Percentiles rank a stretch among this genome's conserved stretches.
Conservation (phyloP, 2,329 filamentous ascomycete genomes). For the Ophioceras dolichostomum region DNA sequence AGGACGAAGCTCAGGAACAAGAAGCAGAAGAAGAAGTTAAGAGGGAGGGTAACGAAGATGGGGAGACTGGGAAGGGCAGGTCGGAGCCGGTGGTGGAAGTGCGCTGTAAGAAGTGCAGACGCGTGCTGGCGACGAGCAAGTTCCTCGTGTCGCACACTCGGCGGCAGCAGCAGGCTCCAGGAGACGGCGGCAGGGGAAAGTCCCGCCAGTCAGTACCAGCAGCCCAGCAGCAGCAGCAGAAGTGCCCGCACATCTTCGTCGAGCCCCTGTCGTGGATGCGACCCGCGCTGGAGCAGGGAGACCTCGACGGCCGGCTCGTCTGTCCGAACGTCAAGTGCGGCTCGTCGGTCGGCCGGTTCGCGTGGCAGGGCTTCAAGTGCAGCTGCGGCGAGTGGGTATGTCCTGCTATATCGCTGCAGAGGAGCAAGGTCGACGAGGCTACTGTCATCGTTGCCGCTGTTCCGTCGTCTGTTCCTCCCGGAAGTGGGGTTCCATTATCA, state of each 20-base stretch:
- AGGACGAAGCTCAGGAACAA: conserved; percentile 52
- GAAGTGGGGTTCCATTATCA: no score
- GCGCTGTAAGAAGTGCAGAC: conserved; percentile 85
- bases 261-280: conserved; percentile 96
- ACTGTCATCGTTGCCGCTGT: conserved; percentile 8
- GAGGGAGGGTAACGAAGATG: conserved; percentile 4
- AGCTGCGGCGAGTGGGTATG: conserved; percentile 85
- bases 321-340: conserved; percentile 73
- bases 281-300: conserved; percentile 63
- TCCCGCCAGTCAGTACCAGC: no score
- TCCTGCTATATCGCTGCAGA: conserved; percentile 78
- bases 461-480: conserved; percentile 4
- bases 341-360: conserved; percentile 80
- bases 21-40: conserved; percentile 7
- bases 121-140: conserved; percentile 37
- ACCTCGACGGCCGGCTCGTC: conserved; percentile 69
- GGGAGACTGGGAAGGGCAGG: conserved; percentile 8
- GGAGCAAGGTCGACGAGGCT: conserved; percentile 71
- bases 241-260: conserved; percentile 78
- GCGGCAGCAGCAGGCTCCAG: conserved; percentile 13
- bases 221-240: conserved; percentile 7
- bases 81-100: conserved; percentile 35
- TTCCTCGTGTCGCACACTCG: conserved; percentile 55
- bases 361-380: conserved; percentile 92
- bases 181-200: conserved; percentile 8